These are phyloP conservation scores for Calophaca sinica DNA, from an alignment of 306 rosid genomes.

Conservation along the genomic window DNA sequence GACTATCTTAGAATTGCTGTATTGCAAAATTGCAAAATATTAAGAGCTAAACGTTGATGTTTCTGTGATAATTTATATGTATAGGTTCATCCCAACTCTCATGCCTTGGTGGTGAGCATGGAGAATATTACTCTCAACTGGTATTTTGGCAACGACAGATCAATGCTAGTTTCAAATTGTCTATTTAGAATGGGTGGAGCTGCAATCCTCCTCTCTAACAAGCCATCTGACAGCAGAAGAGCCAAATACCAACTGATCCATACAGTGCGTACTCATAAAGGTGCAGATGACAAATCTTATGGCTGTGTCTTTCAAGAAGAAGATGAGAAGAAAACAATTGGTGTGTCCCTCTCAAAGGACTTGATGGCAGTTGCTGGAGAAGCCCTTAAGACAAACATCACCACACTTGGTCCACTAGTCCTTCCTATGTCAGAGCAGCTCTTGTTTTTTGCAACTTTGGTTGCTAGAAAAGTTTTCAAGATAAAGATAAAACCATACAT, in stretches of 20 bases:
- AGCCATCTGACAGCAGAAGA: conserved; percentile 54
- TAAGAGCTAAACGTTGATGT: background rate
- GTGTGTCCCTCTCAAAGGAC: conserved; percentile 82
- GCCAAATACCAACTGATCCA: conserved; percentile 85
- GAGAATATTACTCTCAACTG: conserved; percentile 90
- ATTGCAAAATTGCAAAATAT: background rate
- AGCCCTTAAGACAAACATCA: conserved; percentile 81
- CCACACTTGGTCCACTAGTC: conserved; percentile 83
- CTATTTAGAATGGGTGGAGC: conserved; percentile 85
- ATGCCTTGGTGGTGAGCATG: conserved; percentile 89
- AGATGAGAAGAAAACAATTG: conserved; percentile 61
- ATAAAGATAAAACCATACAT: conserved; percentile 79
- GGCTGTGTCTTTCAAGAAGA: conserved; percentile 76
- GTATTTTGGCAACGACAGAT: conserved; percentile 79
- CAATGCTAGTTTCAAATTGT: conserved; percentile 87
- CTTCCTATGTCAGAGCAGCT: conserved; percentile 92
- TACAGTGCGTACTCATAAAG: conserved; percentile 81
- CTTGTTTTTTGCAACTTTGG: conserved; percentile 65
- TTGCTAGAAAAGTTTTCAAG: conserved; percentile 69
- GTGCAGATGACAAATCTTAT: conserved; percentile 68
- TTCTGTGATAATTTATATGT: background rate
- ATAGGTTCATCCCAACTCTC: conserved; percentile 79
- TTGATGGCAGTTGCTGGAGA: conserved; percentile 89
- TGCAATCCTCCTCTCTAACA: conserved; percentile 79
- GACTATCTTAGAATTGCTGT: background rate